Evolutionary conservation across 495 filamentous ascomycete species (phyloP).

Genomic region (Xylaria grammica): DNA sequence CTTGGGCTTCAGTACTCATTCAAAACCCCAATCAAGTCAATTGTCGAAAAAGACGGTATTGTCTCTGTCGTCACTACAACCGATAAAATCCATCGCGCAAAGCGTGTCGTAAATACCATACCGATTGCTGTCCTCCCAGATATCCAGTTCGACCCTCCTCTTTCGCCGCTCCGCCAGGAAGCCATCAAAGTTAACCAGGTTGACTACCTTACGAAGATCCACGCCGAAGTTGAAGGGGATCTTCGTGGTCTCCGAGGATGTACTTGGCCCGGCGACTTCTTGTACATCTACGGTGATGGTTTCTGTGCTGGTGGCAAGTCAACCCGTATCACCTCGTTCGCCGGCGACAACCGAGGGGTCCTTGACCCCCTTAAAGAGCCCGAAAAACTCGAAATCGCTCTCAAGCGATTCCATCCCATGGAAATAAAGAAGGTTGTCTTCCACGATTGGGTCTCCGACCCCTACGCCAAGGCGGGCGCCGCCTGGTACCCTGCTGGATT

Average conservation of each 20-base stretch:
- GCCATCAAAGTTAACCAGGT: constrained; percentile 28
- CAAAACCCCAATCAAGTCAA: constrained; percentile 30
- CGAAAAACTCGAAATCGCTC: not conserved
- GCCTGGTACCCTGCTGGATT: constrained; percentile 32
- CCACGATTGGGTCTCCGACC: constrained; percentile 42
- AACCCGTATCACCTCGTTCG: not conserved
- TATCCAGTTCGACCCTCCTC: constrained; percentile 33
- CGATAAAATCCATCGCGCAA: constrained; percentile 22
- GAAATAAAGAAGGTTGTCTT: constrained; percentile 20
- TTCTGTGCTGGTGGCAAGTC: constrained; percentile 2
- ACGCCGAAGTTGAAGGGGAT: constrained; percentile 27
- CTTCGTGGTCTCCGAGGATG: not conserved
- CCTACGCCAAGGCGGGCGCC: constrained; percentile 30
- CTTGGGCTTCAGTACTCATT: constrained; percentile 32
- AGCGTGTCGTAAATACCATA: constrained; percentile 31
- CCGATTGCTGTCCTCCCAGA: constrained; percentile 32
- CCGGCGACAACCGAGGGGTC: not conserved
- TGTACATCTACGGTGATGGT: not conserved
- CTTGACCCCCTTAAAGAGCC: not conserved
- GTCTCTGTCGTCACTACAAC: too few relatives aligned
- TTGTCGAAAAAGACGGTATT: constrained; percentile 23
- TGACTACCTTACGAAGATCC: constrained; percentile 34
- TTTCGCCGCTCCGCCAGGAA: constrained; percentile 26
- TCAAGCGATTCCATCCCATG: not conserved
- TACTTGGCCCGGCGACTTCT: not conserved